Base-by-base conservation (phyloP, 768 basidiomycete genomes). In the Nidularia sp. region DNA sequence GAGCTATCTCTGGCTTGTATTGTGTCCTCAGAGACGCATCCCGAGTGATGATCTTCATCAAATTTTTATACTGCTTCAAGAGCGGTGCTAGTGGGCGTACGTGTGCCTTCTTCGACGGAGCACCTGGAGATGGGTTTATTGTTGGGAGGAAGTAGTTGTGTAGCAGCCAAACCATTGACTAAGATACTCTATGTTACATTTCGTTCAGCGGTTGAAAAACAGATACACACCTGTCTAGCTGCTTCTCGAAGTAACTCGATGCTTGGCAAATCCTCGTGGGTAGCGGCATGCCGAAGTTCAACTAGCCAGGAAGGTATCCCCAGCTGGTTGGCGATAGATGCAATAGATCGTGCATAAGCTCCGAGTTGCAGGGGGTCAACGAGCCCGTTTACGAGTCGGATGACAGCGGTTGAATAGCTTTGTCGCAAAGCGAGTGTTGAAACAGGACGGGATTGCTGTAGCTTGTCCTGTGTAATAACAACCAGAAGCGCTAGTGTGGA, bases 311-410 rank as follows among this genome's bases (percentile, higher is more conserved):
- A 70, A 0, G 97, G 96, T 1, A 99, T 73, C 0, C 88, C 87
- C 8, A 99, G 79, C 61, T 95, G 90, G 2, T 77, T 73, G 1
- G 96, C 93, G 55, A 99, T 90, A 39, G 88, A 83, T 0, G 89
- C 83, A 58, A 98, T 98, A 2, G 97, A 88, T 18, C 94, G 78
- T 2, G 97, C 96, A 63, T 90, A 98, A 15, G 81, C 79, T 5
- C 94, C 92, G 7, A 83, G 78, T 62, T 99, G 97, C 8, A 97
- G 74, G 10, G 95, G 93, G 62, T 99, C 97, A 5, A 98, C 96
- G 35, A 98, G 78, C 1, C 93, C 91, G 60, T 98, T 99, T 57
- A 98, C 90, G 57, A 98, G 82, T 33, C 96, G 76, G 53, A 95
- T 87, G 53, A 97, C 73, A 1, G 93, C 85, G 25, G 87, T 74